phyloP scores from a whole-genome alignment of 1,284 basidiomycete genomes.

The Cryptococcus deneoformans region DNA sequence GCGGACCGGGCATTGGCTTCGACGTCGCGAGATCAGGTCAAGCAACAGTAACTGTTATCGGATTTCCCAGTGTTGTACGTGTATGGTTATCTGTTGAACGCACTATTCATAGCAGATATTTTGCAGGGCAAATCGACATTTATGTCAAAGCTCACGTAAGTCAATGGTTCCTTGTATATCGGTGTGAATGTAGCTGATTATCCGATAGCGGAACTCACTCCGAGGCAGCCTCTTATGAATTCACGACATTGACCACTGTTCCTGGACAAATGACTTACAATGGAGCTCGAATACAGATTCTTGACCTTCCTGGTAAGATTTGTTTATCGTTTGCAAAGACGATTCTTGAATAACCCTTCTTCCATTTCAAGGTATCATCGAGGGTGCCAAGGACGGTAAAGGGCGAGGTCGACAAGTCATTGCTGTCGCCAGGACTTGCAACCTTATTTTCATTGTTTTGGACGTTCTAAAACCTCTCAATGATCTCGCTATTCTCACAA shows the following conservation, averaged over 20 bases:
- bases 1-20: conserved; percentile 85
- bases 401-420: conserved; percentile 95
- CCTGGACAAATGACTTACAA: conserved; percentile 79
- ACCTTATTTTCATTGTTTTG: conserved; percentile 97
- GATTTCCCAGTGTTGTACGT: conserved; percentile 46
- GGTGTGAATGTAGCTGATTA: neutral
- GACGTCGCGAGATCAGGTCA: conserved; percentile 96
- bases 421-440: conserved; percentile 95
- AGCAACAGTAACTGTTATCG: conserved; percentile 94
- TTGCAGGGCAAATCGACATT: conserved; percentile 71
- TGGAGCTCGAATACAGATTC: conserved; percentile 62
- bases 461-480: conserved; percentile 96
- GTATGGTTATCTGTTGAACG: neutral
- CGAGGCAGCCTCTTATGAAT: conserved; percentile 97
- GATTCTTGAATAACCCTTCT: neutral
- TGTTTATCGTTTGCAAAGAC: neutral
- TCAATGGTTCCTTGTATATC: neutral
- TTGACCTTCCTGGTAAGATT: conserved; percentile 50
- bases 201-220: conserved; percentile 75
- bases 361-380: conserved; percentile 87
- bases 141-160: conserved; percentile 89
- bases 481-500: conserved; percentile 88
- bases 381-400: conserved; percentile 97
- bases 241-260: conserved; percentile 71
- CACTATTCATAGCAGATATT: neutral